A percentile compares a stretch with the other conserved stretches of the same genome.
Conservation (phyloP, 2,329 filamentous ascomycete genomes). For the Hypoxylon sp. region DNA sequence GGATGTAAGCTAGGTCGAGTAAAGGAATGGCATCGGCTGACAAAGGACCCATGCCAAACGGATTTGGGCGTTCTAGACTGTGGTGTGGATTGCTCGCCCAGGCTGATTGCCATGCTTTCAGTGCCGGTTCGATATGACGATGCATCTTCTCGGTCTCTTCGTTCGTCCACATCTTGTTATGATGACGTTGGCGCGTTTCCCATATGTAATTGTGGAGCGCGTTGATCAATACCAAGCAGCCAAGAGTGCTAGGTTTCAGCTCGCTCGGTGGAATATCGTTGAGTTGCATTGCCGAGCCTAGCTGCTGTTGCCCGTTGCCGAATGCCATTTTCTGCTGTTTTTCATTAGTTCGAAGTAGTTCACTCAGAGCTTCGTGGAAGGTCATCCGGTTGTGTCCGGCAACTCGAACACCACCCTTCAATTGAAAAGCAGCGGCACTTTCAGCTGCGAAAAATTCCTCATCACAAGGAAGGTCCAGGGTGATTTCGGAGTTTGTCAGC, state of each 20-base stretch:
- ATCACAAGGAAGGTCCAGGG: conserved; percentile 89
- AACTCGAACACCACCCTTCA: conserved; percentile 78
- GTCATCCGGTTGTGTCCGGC: conserved; percentile 79
- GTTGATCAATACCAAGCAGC: conserved; percentile 91
- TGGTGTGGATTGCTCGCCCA: conserved; percentile 91
- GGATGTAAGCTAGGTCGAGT: conserved; percentile 90
- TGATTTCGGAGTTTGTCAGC: conserved; percentile 93
- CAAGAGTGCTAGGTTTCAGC: conserved; percentile 88
- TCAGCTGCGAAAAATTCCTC: conserved; percentile 92
- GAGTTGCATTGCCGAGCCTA: conserved; percentile 60
- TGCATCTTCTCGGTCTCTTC: conserved; percentile 98
- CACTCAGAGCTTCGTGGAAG: conserved; percentile 85
- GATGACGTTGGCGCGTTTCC: conserved; percentile 93
- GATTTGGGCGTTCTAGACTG: conserved; percentile 86
- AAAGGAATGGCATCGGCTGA: conserved; percentile 93
- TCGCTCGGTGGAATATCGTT: conserved; percentile 70
- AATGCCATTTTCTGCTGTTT: conserved; percentile 68
- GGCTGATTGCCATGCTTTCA: conserved; percentile 93
- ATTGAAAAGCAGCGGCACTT: conserved; percentile 83
- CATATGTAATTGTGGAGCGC: conserved; percentile 98
- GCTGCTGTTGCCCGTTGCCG: conserved; percentile 58
- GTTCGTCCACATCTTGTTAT: conserved; percentile 88
- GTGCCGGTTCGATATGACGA: conserved; percentile 90
- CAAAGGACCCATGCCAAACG: conserved; percentile 82
- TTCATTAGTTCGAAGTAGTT: conserved; percentile 82